Conservation (phyloP, 2,329 filamentous ascomycete species). For the Metarhizium rileyi region DNA sequence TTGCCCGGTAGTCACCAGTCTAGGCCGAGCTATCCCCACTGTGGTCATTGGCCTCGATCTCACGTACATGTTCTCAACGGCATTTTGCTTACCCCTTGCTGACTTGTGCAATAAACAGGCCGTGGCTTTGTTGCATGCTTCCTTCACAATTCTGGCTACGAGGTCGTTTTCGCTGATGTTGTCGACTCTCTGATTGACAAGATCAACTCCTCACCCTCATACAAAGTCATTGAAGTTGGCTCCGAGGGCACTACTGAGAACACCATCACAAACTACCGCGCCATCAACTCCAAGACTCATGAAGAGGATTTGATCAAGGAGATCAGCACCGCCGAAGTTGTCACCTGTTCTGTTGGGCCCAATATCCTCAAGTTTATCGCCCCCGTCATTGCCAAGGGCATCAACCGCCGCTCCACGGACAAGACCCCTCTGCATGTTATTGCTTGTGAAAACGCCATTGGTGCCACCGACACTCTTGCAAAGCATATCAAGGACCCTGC, state of each 20-base stretch:
- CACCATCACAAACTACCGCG: conserved; percentile 88
- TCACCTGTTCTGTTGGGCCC: conserved; percentile 95
- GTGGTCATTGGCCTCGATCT: no score
- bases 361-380: conserved; percentile 96
- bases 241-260: conserved; percentile 70
- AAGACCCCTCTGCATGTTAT: conserved; percentile 74
- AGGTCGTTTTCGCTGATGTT: conserved; percentile 95
- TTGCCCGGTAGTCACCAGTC: neutral
- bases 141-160: conserved; percentile 87
- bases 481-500: conserved; percentile 66
- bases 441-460: conserved; percentile 96
- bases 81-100: conserved; percentile 8
- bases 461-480: conserved; percentile 81
- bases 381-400: conserved; percentile 87
- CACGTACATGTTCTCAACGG: no score
- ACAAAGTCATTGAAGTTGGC: conserved; percentile 90
- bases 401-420: conserved; percentile 61
- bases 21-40: no score
- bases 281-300: conserved; percentile 87
- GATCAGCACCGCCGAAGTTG: conserved; percentile 78
- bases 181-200: conserved; percentile 71
- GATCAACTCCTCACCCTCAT: conserved; percentile 66
- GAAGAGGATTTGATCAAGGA: conserved; percentile 73
- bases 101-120: conserved; percentile 23
- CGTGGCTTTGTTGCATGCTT: conserved; percentile 85